Percentiles rank a stretch among this genome's conserved stretches.
phyloP scores from a whole-genome alignment of 495 filamentous ascomycete species.

The Lindgomyces ingoldianus region DNA sequence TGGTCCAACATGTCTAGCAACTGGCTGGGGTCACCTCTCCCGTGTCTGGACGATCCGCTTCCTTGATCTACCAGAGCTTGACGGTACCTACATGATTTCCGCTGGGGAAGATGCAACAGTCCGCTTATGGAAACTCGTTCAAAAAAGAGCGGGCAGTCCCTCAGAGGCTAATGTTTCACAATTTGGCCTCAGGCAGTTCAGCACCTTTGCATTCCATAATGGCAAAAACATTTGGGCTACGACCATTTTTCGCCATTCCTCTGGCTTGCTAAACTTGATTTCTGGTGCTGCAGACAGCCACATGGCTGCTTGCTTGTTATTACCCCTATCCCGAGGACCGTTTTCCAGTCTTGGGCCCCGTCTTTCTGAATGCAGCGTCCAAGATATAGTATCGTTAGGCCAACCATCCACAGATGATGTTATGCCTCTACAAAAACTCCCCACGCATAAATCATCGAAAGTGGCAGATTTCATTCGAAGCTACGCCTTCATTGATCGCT shows the following conservation, averaged over 20 bases:
- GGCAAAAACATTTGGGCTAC: constrained; percentile 94
- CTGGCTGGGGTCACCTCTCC: constrained; percentile 80
- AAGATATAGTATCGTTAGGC: neutral
- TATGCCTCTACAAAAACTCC: neutral
- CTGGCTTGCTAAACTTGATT: constrained; percentile 53
- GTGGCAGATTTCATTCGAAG: constrained; percentile 33
- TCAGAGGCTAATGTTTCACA: neutral
- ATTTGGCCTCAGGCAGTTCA: constrained; percentile 52
- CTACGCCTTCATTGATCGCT: constrained; percentile 31
- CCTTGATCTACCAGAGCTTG: constrained; percentile 34
- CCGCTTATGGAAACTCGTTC: constrained; percentile 64
- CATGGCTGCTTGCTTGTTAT: constrained; percentile 25
- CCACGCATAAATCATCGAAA: constrained; percentile 14
- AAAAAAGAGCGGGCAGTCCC: constrained; percentile 9
- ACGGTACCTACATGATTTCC: constrained; percentile 48
- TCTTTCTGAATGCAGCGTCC: constrained; percentile 11
- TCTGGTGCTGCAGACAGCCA: constrained; percentile 85
- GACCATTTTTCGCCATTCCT: constrained; percentile 47
- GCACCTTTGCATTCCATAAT: constrained; percentile 62
- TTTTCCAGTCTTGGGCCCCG: neutral
- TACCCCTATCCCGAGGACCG: neutral
- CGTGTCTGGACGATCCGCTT: constrained; percentile 88
- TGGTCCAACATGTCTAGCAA: constrained; percentile 58
- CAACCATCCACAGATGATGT: neutral
- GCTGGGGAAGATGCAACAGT: constrained; percentile 78